A percentile compares a stretch with the other conserved stretches of the same genome.
Conservation (phyloP, 2,329 filamentous ascomycete genomes). For the Dothideomycetes sp. region DNA sequence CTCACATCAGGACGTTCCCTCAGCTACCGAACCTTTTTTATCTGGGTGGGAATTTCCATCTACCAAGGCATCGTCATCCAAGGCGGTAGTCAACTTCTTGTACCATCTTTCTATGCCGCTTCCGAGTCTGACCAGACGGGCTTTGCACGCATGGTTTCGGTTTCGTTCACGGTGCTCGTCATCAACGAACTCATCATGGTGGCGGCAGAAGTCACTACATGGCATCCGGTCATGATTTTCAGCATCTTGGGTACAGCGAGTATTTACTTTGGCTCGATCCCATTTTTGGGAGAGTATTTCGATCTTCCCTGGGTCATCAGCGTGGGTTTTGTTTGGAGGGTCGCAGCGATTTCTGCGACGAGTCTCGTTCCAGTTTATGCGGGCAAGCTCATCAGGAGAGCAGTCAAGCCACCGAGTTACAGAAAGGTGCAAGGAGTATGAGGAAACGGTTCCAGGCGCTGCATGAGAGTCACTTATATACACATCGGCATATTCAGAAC, state of each 20-base stretch:
- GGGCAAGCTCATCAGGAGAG: conserved; percentile 74
- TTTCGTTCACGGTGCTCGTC: conserved; percentile 85
- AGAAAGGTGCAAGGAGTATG: conserved; percentile 59
- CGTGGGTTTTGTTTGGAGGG: conserved; percentile 79
- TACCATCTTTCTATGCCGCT: conserved; percentile 52
- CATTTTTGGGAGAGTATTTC: conserved; percentile 84
- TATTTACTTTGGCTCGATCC: conserved; percentile 72
- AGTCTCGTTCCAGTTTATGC: conserved; percentile 80
- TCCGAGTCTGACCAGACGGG: conserved; percentile 13
- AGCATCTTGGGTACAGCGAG: conserved; percentile 73
- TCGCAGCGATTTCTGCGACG: conserved; percentile 68
- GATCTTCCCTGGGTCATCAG: conserved; percentile 72
- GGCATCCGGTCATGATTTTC: conserved; percentile 88
- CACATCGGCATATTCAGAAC: too few relatives aligned
- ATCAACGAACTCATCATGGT: conserved; percentile 97
- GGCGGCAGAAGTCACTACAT: conserved; percentile 89
- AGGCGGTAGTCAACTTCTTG: conserved; percentile 81
- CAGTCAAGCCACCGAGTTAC: conserved; percentile 86
- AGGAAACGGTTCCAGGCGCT: too few relatives aligned
- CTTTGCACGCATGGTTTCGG: conserved; percentile 62
- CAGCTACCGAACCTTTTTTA: conserved; percentile 89
- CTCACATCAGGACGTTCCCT: conserved; percentile 80
- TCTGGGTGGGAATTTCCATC: conserved; percentile 89
- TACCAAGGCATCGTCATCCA: conserved; percentile 96
- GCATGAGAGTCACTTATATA: too few relatives aligned